phyloP scores from a whole-genome alignment of 495 filamentous ascomycete genomes.

The Tuber borchii region DNA sequence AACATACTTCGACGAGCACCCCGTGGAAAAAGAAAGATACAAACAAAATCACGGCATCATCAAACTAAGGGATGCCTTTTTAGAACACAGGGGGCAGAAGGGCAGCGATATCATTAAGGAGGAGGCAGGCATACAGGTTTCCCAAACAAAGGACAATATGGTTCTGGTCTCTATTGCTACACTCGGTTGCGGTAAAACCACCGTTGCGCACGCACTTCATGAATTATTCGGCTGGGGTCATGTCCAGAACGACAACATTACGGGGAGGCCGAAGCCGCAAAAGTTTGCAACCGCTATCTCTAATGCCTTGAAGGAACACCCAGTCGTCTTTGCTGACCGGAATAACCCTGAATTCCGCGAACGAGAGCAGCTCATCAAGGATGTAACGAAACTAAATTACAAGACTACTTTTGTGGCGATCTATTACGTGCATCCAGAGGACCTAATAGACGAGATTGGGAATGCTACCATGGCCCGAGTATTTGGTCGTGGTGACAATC shows the following conservation, averaged over 20 bases:
- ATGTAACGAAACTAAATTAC: slow-evolving; percentile 56
- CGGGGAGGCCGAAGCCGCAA: slow-evolving; percentile 64
- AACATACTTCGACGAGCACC: slow-evolving; percentile 59
- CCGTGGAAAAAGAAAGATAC: slow-evolving; percentile 59
- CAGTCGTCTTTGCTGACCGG: slow-evolving; percentile 81
- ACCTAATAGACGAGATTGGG: slow-evolving; percentile 57
- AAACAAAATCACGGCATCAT: slow-evolving; percentile 94
- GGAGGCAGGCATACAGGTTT: slow-evolving; percentile 50
- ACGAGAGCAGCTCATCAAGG: slow-evolving; percentile 75
- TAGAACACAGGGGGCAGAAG: slow-evolving; percentile 70
- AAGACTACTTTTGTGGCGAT: slow-evolving; percentile 77
- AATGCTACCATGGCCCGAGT: slow-evolving; percentile 73
- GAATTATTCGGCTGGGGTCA: slow-evolving; percentile 90
- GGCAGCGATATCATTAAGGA: slow-evolving; percentile 75
- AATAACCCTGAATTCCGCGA: slow-evolving; percentile 91
- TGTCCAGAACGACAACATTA: slow-evolving; percentile 93
- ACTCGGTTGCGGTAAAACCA: slow-evolving; percentile 95
- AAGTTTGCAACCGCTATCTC: slow-evolving; percentile 59
- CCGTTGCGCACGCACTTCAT: slow-evolving; percentile 70
- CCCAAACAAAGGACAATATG: slow-evolving; percentile 50
- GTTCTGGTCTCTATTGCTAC: slow-evolving; percentile 76
- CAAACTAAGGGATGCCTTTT: slow-evolving; percentile 74
- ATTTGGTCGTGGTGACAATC: slow-evolving; percentile 81
- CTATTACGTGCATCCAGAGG: slow-evolving; percentile 64
- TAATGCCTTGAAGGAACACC: slow-evolving; percentile 52